phyloP scores from a whole-genome alignment of 73 alveolate genomes.

The Paramecium caudatum region DNA sequence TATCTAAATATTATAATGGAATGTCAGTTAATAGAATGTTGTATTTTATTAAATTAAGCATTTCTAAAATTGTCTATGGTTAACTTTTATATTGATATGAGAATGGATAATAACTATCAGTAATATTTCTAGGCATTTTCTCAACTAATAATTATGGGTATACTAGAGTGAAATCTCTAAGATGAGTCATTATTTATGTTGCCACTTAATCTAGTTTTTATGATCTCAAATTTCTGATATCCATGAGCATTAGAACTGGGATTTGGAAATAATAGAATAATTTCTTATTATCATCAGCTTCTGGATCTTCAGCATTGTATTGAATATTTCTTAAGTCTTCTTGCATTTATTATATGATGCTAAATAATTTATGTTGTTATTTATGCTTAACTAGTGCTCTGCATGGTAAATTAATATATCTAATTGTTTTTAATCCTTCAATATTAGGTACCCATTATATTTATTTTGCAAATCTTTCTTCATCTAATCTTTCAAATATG shows the following conservation, averaged over 20 bases:
- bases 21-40: neutral
- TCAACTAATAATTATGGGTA: neutral
- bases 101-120: neutral
- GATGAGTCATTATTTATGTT: neutral
- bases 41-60: neutral
- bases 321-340: neutral
- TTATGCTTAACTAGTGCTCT: conserved; percentile 1
- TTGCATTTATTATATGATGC: neutral
- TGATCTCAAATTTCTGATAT: neutral
- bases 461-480: too few species aligned
- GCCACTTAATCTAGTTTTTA: neutral
- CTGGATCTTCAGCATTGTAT: neutral
- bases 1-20: neutral
- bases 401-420: conserved; percentile 18
- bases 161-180: neutral
- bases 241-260: neutral
- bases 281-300: neutral
- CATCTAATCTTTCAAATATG: conserved; percentile 11
- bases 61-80: neutral
- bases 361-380: neutral
- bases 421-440: neutral
- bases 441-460: conserved; percentile 1
- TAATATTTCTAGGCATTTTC: neutral
- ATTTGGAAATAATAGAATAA: neutral
- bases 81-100: neutral